Base-by-base conservation (phyloP, 768 basidiomycete genomes). In the Lactarius pseudohatsudake region DNA sequence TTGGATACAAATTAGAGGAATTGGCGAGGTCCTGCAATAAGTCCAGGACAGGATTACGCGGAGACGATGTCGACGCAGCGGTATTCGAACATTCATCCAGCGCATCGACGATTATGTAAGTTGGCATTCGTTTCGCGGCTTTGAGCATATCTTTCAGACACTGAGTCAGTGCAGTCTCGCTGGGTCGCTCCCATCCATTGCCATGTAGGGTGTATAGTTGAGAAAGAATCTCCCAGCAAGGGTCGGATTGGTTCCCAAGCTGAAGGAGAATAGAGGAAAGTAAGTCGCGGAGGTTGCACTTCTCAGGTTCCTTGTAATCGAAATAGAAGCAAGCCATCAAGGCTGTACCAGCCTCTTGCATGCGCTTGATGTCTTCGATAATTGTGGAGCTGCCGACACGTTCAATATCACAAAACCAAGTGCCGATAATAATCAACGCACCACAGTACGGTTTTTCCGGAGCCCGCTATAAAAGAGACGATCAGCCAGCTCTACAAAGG, bases 61-160 rank as follows among this genome's bases (percentile, higher is more conserved):
- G 58, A n/a, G 64, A 65, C 18, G 53, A 59, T 5, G 58, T 50
- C 26, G 50, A 53, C 13, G 28, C 34, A 18, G 64, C 59, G 0
- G 40, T 28, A 2, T 22, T 40, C 1, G 64, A 59, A 18, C 58
- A 60, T 38, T 65, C 64, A 20, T 65, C 64, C 9, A 65, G 64
- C 10, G 59, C 64, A n/a, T 65, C 64, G 10, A 65, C 26, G 15
- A 65, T 65, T n/a, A 65, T 43, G 34, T 60, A 60, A 20, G 36
- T 43, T 13, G 64, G 59, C 4, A 9, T n/a, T 8, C 50, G 47
- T 1, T 7, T 11, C 9, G 38, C 15, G 50, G 18, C 18, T 4
- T 13, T 43, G 30, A 65, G 64, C 59, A 65, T 65, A 13, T 65
- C 22, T 50, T 22, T 60, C 8, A 65, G 59, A 10, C 59, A 65